A percentile compares a stretch with the other conserved stretches of the same genome.
These are phyloP conservation scores for Santalum album DNA, from an alignment of 164 flowering plant genomes.

Conservation along the genomic window DNA sequence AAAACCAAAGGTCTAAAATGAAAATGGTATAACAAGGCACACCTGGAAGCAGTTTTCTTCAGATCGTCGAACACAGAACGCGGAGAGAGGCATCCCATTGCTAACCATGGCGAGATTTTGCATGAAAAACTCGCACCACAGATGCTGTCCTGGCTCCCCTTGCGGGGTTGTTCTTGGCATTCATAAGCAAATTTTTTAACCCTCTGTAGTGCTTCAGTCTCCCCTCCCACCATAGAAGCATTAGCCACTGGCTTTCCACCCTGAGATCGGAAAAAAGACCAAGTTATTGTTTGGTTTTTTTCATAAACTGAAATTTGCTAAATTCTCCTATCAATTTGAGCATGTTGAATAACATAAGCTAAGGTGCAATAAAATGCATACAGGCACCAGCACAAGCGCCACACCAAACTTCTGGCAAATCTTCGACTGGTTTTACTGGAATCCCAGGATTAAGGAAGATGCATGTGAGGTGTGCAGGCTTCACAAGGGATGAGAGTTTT, in stretches of 20 bases:
- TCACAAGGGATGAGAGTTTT: no score
- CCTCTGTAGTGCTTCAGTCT: constrained; percentile 79
- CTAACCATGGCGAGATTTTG: constrained; percentile 92
- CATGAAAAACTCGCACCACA: constrained; percentile 93
- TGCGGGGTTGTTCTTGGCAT: constrained; percentile 67
- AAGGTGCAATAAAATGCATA: no score
- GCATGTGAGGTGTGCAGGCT: no score
- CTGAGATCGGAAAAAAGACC: constrained; percentile 25
- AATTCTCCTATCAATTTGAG: no score
- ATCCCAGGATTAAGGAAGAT: no score
- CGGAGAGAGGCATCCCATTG: constrained; percentile 93
- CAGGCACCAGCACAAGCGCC: no score
- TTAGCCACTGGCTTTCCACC: constrained; percentile 63
- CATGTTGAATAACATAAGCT: no score
- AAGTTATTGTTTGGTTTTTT: no score
- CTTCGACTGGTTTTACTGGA: no score
- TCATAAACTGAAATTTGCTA: no score
- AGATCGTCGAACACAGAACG: constrained; percentile 84
- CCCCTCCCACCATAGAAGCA: constrained; percentile 77
- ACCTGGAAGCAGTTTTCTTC: constrained; percentile 69
- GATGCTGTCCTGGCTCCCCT: constrained; percentile 43
- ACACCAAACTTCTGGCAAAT: no score
- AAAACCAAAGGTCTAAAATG: no score
- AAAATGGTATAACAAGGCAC: background rate
- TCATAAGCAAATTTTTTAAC: constrained; percentile 71